A percentile compares a stretch with the other conserved stretches of the same genome.
These are phyloP conservation scores for Syzygium aromaticum DNA, from an alignment of 345 rosid species.

Conservation along the genomic window DNA sequence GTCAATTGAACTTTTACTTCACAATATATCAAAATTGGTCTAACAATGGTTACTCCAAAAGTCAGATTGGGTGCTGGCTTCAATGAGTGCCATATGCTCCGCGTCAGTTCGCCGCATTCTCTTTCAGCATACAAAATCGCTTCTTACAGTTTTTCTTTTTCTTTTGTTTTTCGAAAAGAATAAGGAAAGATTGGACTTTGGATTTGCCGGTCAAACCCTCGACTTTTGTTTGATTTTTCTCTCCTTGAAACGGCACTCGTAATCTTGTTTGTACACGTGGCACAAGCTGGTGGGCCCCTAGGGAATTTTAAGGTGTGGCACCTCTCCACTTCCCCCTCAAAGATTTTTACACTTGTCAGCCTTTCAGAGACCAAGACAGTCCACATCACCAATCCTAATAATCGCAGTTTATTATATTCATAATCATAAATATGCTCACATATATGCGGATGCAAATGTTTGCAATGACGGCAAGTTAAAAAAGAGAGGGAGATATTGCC, in stretches of 20 bases:
- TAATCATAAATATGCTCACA: conserved; percentile 14
- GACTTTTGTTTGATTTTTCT: background rate
- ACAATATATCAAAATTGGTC: background rate
- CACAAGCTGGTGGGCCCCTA: background rate
- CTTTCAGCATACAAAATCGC: conserved; percentile 3
- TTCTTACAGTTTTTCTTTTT: conserved; percentile 17
- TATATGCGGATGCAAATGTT: background rate
- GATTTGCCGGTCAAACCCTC: no score
- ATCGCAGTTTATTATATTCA: background rate
- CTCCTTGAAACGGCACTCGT: background rate
- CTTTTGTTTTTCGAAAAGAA: background rate
- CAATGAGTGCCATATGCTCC: conserved; percentile 7
- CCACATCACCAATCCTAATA: background rate
- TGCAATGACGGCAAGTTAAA: background rate
- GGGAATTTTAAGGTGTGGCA: background rate
- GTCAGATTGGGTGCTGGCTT: background rate
- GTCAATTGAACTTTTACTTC: background rate
- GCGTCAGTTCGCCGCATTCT: conserved; percentile 62
- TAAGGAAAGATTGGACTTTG: background rate
- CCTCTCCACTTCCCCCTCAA: background rate
- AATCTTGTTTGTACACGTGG: background rate
- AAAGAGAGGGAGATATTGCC: background rate
- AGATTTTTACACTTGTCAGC: background rate
- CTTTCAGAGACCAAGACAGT: background rate
- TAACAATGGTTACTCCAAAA: background rate